Conservation (phyloP, 2,329 filamentous ascomycete species). For the Apiospora sp. region DNA sequence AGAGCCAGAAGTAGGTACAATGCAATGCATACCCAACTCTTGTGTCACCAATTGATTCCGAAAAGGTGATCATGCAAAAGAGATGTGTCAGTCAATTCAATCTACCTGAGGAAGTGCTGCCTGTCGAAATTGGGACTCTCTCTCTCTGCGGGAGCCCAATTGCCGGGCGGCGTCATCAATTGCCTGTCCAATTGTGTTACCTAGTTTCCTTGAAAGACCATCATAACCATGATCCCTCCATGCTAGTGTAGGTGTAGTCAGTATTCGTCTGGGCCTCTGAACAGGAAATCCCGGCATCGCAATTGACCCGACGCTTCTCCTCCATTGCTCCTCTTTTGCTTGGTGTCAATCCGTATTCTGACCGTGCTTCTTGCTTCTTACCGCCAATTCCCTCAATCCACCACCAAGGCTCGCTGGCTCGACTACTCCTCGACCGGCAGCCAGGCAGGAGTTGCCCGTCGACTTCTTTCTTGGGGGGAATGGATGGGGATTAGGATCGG, state of each 20-base stretch:
- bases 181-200: not conserved
- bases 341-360: not conserved
- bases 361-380: constrained; percentile 16
- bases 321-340: not conserved
- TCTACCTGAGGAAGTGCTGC: not conserved
- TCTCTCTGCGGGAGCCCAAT: not conserved
- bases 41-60: not conserved
- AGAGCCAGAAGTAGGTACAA: not conserved
- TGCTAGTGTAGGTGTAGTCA: not conserved
- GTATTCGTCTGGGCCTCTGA: not conserved
- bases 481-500: not conserved
- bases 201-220: not conserved
- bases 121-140: not conserved
- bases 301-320: not conserved
- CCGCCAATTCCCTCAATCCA: not conserved
- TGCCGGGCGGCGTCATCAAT: constrained; percentile 7
- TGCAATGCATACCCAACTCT: not conserved
- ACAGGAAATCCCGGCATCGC: not conserved
- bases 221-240: not conserved
- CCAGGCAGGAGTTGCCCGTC: not conserved
- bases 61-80: constrained; percentile 1
- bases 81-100: not conserved
- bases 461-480: not conserved
- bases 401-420: too few species aligned
- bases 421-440: not conserved